phyloP scores from a whole-genome alignment of 768 basidiomycete genomes.

The Mycena rosella region DNA sequence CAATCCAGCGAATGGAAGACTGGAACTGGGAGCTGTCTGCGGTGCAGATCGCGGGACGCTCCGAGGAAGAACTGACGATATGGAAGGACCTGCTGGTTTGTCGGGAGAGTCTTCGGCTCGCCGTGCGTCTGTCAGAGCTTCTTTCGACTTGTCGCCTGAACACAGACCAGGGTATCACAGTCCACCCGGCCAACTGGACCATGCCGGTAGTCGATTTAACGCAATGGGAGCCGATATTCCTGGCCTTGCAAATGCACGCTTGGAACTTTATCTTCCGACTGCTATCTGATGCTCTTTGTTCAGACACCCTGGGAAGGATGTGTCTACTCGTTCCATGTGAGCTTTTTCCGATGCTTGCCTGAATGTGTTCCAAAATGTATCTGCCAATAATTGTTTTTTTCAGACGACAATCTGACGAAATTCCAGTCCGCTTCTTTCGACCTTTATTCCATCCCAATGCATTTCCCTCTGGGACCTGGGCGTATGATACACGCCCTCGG shows the following conservation, averaged over 20 bases:
- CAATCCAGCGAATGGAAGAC: neutral
- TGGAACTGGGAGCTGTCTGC: constrained; percentile 29
- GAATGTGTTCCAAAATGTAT: constrained; percentile 14
- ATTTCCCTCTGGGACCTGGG: constrained; percentile 18
- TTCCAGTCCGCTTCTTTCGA: constrained; percentile 9
- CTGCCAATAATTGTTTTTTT: too few species aligned
- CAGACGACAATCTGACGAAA: constrained; percentile 1
- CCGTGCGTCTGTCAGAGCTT: neutral
- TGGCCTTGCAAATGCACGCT: neutral
- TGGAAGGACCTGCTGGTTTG: constrained; percentile 27
- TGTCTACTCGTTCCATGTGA: constrained; percentile 12
- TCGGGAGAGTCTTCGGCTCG: neutral
- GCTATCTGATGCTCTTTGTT: neutral
- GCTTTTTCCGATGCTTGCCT: neutral
- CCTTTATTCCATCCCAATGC: constrained; percentile 22
- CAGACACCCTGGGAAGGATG: constrained; percentile 26
- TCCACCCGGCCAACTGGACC: constrained; percentile 22
- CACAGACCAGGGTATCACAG: constrained; percentile 6
- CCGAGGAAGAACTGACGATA: constrained; percentile 23
- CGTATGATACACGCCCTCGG: neutral
- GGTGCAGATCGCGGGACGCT: constrained; percentile 8
- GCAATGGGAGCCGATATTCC: constrained; percentile 28
- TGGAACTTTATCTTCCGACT: neutral
- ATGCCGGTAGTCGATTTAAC: constrained; percentile 26
- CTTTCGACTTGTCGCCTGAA: neutral